Percentiles rank a stretch among this genome's conserved stretches.
Conservation (phyloP, 495 filamentous ascomycete genomes). For the Penicillium parvum region DNA sequence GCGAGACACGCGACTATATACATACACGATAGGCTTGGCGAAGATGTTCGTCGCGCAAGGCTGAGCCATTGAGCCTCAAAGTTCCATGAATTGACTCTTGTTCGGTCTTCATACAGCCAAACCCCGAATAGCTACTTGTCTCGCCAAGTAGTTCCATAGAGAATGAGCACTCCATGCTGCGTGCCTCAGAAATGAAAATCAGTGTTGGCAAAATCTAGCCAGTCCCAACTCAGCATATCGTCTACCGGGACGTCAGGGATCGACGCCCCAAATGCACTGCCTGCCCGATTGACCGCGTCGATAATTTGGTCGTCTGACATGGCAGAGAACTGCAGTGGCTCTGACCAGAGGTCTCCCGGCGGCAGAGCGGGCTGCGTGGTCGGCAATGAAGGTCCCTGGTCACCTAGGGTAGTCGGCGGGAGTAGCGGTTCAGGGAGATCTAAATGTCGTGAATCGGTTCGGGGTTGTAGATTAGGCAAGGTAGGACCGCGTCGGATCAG, state of each 20-base stretch:
- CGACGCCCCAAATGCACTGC: slow-evolving; percentile 50
- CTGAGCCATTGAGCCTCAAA: background rate
- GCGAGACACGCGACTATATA: background rate
- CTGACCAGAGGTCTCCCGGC: slow-evolving; percentile 37
- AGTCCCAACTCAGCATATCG: slow-evolving; percentile 53
- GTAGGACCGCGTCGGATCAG: slow-evolving; percentile 44
- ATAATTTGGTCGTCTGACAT: slow-evolving; percentile 65
- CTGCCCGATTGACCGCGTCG: slow-evolving; percentile 56
- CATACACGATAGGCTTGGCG: background rate
- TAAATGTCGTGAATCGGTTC: background rate
- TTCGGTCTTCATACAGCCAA: no score
- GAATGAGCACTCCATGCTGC: no score
- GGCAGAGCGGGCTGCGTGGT: slow-evolving; percentile 18
- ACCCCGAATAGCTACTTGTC: no score
- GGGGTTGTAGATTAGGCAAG: background rate
- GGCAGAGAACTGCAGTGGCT: slow-evolving; percentile 59
- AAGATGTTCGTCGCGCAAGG: background rate
- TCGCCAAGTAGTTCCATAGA: no score
- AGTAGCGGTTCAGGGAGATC: slow-evolving; percentile 12
- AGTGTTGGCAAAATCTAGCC: slow-evolving; percentile 55
- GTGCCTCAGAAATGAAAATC: slow-evolving; percentile 37
- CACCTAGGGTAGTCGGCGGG: slow-evolving; percentile 13
- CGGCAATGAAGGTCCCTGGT: slow-evolving; percentile 12
- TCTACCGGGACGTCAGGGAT: slow-evolving; percentile 52
- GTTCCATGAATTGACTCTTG: background rate